Evolutionary conservation across 2,329 filamentous ascomycete genomes (phyloP).

Genomic region (Alternaria brassicae): DNA sequence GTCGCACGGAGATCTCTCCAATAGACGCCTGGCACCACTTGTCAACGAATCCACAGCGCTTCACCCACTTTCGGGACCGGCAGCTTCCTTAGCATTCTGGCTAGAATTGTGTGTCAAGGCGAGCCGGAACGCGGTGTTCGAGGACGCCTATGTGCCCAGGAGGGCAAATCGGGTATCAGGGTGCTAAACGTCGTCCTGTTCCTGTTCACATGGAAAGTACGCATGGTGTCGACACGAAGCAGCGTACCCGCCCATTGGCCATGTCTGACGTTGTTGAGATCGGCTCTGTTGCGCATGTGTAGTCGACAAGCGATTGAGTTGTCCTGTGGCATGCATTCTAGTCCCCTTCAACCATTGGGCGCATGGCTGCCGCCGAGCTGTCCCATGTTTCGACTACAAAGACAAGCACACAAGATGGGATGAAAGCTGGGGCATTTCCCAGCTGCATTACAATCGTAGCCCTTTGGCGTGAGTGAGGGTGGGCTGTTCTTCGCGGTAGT

Average conservation of each 20-base stretch:
- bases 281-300: constrained; percentile 30
- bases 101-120: constrained; percentile 26
- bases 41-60: constrained; percentile 45
- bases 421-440: constrained; percentile 21
- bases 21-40: constrained; percentile 44
- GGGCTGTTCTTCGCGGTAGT: constrained; percentile 19
- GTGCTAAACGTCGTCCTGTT: constrained; percentile 29
- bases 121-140: constrained; percentile 17
- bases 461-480: constrained; percentile 21
- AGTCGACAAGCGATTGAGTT: constrained; percentile 30
- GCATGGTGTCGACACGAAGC: constrained; percentile 34
- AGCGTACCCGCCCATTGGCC: constrained; percentile 38
- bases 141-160: constrained; percentile 11
- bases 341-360: constrained; percentile 36
- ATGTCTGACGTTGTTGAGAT: constrained; percentile 26
- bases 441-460: constrained; percentile 26
- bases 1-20: constrained; percentile 43
- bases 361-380: constrained; percentile 41
- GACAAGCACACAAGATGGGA: constrained; percentile 33
- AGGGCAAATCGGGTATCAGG: constrained; percentile 32
- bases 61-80: constrained; percentile 28
- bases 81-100: constrained; percentile 22
- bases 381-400: constrained; percentile 41
- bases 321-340: constrained; percentile 38
- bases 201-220: constrained; percentile 31